phyloP scores from a whole-genome alignment of 768 basidiomycete species.

The Lactarius trivialis region DNA sequence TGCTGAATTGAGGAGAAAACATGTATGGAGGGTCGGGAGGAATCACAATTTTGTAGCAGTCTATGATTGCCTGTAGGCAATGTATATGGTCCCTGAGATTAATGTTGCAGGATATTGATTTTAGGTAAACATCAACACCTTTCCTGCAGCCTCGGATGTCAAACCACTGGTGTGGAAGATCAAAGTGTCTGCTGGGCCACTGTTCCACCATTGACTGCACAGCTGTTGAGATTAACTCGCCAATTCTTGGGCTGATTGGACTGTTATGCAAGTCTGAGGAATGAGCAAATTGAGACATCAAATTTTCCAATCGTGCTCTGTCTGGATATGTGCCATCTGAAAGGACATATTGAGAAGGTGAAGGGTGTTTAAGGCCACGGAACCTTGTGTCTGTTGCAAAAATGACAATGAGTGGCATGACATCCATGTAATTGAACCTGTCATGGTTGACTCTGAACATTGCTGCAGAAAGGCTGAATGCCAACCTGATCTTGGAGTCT shows the following conservation, averaged over 20 bases:
- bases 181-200: not conserved
- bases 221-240: not conserved
- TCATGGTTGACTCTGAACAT: too few species aligned
- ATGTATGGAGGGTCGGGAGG: not conserved
- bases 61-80: not conserved
- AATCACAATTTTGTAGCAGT: not conserved
- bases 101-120: not conserved
- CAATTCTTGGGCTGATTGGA: too few species aligned
- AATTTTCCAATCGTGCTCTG: not conserved
- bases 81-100: not conserved
- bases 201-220: conserved; percentile 22
- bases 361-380: not conserved
- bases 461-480: conserved; percentile 2
- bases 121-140: not conserved
- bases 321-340: not conserved
- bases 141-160: not conserved
- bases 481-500: not conserved
- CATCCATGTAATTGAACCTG: not conserved
- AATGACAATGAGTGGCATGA: not conserved
- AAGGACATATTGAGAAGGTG: conserved; percentile 24
- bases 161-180: not conserved
- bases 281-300: not conserved
- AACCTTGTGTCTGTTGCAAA: not conserved
- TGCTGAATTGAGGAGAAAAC: not conserved
- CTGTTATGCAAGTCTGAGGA: too few species aligned